A percentile compares a stretch with the other conserved stretches of the same genome.
Evolutionary conservation across 345 rosid species (phyloP).

Genomic region (Excoecaria cochinchinensis): DNA sequence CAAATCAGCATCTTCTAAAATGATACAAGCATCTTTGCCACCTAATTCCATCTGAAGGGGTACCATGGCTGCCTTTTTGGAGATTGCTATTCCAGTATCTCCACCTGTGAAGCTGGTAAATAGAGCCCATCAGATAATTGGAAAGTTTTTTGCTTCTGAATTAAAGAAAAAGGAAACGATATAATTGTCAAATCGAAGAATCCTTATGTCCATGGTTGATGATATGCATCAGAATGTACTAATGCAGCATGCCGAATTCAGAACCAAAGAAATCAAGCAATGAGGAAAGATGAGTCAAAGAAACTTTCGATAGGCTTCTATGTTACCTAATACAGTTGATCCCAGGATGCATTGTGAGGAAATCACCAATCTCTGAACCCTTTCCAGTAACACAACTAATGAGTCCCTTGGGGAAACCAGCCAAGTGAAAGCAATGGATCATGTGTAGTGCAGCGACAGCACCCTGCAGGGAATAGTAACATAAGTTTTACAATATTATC

Average conservation of each 20-base stretch:
- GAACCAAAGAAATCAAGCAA: background rate
- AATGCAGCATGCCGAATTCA: background rate
- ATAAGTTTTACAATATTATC: background rate
- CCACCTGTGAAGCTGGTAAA: slow-evolving; percentile 87
- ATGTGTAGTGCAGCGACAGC: slow-evolving; percentile 93
- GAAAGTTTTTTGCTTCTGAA: background rate
- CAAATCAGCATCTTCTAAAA: slow-evolving; percentile 90
- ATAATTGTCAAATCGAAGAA: background rate
- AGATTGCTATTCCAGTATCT: slow-evolving; percentile 87
- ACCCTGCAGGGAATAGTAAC: slow-evolving; percentile 47
- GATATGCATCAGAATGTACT: background rate
- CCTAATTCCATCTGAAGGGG: slow-evolving; percentile 99
- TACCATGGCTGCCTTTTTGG: slow-evolving; percentile 93
- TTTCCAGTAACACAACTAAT: slow-evolving; percentile 86
- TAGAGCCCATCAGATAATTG: background rate
- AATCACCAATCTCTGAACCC: slow-evolving; percentile 97
- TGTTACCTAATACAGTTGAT: slow-evolving; percentile 87
- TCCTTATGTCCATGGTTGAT: background rate
- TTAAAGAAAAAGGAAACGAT: background rate
- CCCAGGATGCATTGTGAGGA: slow-evolving; percentile 96
- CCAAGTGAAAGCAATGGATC: slow-evolving; percentile 97
- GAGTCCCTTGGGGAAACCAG: slow-evolving; percentile 92
- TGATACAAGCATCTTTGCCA: slow-evolving; percentile 96
- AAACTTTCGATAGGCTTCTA: background rate
- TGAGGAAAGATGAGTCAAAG: background rate